Conservation (phyloP, 148 eudicot genomes). For the Vaccinium macrocarpon region DNA sequence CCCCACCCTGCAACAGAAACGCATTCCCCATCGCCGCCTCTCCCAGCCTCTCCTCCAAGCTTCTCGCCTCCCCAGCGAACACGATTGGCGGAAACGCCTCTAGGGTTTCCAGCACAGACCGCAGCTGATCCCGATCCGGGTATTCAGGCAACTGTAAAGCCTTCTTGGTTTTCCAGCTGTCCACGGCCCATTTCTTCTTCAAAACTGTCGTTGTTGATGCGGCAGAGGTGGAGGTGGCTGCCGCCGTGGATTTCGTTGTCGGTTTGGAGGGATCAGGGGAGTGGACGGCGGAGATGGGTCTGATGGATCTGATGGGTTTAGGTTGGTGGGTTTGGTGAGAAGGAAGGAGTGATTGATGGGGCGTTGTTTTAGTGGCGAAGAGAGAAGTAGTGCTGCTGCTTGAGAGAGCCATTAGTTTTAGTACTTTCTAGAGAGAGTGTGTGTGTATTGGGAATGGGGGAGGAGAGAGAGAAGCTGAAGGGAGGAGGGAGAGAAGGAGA, state of each 20-base stretch:
- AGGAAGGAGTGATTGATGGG: background rate
- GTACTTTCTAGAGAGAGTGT: slow-evolving; percentile 10
- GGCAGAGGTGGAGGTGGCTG: slow-evolving; percentile 21
- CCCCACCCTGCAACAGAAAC: slow-evolving; percentile 49
- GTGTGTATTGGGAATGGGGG: background rate
- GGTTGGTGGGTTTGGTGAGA: slow-evolving; percentile 21
- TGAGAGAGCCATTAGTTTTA: slow-evolving; percentile 40
- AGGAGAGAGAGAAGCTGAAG: slow-evolving; percentile 8
- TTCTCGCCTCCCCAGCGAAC: slow-evolving; percentile 52
- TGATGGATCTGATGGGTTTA: slow-evolving; percentile 24
- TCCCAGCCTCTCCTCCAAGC: slow-evolving; percentile 40
- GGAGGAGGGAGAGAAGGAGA: background rate
- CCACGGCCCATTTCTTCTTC: slow-evolving; percentile 30
- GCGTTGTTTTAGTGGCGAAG: slow-evolving; percentile 25
- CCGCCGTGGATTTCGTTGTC: slow-evolving; percentile 2
- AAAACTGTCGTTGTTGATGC: slow-evolving; percentile 3
- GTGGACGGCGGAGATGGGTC: slow-evolving; percentile 46
- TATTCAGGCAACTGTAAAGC: slow-evolving; percentile 49
- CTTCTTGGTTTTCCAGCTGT: slow-evolving; percentile 46
- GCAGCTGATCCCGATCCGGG: slow-evolving; percentile 34
- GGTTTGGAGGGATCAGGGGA: slow-evolving; percentile 29
- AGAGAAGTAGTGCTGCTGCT: slow-evolving; percentile 21
- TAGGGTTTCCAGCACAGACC: slow-evolving; percentile 36
- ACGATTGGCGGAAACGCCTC: slow-evolving; percentile 47
- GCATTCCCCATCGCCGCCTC: slow-evolving; percentile 56